Conservation (phyloP, 345 rosid genomes). For the Firmiana major region DNA sequence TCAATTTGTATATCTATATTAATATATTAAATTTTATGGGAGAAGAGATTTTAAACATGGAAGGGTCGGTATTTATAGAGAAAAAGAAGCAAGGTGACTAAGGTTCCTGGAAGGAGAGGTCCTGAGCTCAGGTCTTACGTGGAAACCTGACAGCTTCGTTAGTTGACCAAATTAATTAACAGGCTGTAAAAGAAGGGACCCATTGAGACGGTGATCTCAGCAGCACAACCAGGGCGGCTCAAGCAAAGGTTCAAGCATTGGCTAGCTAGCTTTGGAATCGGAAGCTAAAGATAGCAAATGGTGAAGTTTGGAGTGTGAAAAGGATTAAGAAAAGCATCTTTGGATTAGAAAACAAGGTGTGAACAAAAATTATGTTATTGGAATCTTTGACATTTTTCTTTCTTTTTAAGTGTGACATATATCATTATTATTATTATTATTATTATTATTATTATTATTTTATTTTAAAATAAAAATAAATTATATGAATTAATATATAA, state of each 20-base stretch:
- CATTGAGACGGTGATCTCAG: not conserved
- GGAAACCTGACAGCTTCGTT: not conserved
- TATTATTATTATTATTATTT: too few relatives aligned
- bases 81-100: not conserved
- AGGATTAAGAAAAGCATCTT: not conserved
- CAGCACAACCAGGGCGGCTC: not conserved
- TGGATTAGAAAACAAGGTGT: not conserved
- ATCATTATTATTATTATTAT: too few relatives aligned
- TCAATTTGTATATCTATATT: not conserved
- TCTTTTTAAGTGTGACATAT: not conserved
- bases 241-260: not conserved
- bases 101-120: not conserved
- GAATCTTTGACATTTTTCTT: not conserved
- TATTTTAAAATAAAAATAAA: too few relatives aligned
- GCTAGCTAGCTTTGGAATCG: not conserved
- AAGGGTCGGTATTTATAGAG: constrained; percentile 7
- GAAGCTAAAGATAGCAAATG: not conserved
- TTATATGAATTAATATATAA: too few relatives aligned
- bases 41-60: constrained; percentile 18
- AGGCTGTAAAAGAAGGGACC: not conserved
- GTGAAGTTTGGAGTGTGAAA: not conserved
- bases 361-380: not conserved
- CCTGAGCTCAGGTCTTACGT: not conserved
- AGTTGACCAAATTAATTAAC: not conserved
- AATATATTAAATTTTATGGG: not conserved